Conservation (phyloP, 352 stramenopile genomes). For the Globisporangium paddicum region DNA sequence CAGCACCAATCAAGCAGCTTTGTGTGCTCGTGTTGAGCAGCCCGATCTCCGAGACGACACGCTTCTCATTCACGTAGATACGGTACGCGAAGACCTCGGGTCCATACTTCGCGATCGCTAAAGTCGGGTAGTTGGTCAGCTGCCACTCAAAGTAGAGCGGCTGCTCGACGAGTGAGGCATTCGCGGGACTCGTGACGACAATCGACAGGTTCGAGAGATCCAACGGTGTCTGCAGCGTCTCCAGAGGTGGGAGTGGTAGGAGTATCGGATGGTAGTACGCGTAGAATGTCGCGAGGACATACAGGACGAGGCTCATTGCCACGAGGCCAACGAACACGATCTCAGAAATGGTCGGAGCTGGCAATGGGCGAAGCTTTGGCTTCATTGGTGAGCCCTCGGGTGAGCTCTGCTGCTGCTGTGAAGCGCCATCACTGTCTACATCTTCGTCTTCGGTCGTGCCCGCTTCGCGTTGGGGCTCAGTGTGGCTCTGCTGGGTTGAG, state of each 20-base stretch:
- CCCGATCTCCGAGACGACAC: constrained; percentile 33
- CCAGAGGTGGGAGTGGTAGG: constrained; percentile 30
- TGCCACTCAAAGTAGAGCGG: constrained; percentile 32
- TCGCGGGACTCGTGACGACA: constrained; percentile 23
- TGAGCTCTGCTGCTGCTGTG: not conserved
- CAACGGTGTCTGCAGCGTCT: constrained; percentile 28
- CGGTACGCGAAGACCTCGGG: constrained; percentile 43
- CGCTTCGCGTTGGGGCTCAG: not conserved
- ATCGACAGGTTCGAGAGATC: constrained; percentile 46
- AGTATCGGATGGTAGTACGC: constrained; percentile 34
- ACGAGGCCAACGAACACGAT: constrained; percentile 22
- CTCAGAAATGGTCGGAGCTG: constrained; percentile 13
- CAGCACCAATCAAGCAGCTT: not conserved
- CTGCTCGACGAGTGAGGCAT: constrained; percentile 14
- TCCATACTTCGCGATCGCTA: constrained; percentile 30
- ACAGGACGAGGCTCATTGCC: constrained; percentile 24
- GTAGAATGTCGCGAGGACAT: constrained; percentile 36
- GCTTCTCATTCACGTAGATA: constrained; percentile 28
- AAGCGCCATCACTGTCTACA: not conserved
- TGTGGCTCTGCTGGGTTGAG: not conserved
- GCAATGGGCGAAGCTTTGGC: not conserved
- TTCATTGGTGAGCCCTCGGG: not conserved
- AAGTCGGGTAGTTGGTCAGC: constrained; percentile 28
- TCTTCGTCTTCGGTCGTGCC: not conserved
- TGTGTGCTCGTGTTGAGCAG: constrained; percentile 17